Base-by-base conservation (phyloP, 1,284 basidiomycete genomes). In the Microbotryum lychnidis-dioicae region DNA sequence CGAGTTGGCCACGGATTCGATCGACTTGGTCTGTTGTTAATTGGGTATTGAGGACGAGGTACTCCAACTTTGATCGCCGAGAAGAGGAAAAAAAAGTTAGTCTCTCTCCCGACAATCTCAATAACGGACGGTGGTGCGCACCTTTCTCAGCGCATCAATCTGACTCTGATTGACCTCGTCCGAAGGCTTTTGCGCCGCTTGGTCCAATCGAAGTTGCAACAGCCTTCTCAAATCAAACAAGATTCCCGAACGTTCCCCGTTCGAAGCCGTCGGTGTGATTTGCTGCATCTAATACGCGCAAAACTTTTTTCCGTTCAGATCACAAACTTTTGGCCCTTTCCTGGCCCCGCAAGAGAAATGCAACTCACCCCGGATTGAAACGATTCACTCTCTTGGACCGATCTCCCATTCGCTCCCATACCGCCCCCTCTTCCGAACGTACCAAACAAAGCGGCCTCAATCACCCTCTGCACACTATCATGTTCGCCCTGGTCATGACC, bases 1-100 rank as follows among this genome's bases (percentile, higher is more conserved):
- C 84, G 7, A 94, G 75, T 72, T 91, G 89, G 42, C 77, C 75
- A 0, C 91, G 79, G 58, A 94, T 92, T 72, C 90, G 87, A 48
- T 80, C 80, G 31, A 93, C 79, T 72, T 93, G 87, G 29, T 83
- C 82, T 69, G 87, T 84, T 2, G 88, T 88, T 20, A 92, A 84
- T 18, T 87, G 86, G 2, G 83, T 73, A 21, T 70, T 81, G 71
- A 87, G 84, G 1, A 91, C 86, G 42, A 91, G 78, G 57, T 80
- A 81, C 56, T 86, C 85, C 61, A 93, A 77, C 87, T 92, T 66
- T 49, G 42, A 8, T 58, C 18, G 12, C 23, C 3, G 16, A 54
- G 16, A 54, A 21, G n/a, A n/a, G n/a, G n/a, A 12, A n/a, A 25
- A 48, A 1, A 12, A 6, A n/a, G 44, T 48, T 16, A 54, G 44